Evolutionary conservation across 495 filamentous ascomycete species (phyloP).

Genomic region (Tuber aestivum): DNA sequence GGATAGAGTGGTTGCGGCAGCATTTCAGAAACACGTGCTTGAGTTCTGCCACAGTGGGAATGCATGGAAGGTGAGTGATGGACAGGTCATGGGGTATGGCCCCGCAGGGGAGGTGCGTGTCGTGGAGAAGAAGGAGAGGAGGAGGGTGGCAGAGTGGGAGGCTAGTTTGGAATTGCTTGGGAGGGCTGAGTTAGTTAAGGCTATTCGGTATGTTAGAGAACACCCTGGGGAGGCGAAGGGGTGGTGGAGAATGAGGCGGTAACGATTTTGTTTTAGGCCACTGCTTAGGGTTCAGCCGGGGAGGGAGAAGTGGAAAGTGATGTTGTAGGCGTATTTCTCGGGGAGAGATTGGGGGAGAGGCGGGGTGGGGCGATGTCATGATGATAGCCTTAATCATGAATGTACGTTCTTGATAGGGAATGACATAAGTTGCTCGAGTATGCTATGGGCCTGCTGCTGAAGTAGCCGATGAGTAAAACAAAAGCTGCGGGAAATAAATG

Average conservation of each 20-base stretch:
- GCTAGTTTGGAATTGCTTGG: neutral
- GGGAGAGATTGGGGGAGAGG: neutral
- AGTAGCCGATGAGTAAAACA: neutral
- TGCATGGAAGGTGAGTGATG: neutral
- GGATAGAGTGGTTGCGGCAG: neutral
- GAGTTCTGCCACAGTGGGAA: neutral
- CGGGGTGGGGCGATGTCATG: neutral
- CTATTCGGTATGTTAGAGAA: neutral
- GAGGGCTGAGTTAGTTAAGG: neutral
- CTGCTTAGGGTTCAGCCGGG: neutral
- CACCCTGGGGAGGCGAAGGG: neutral
- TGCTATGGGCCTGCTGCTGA: neutral
- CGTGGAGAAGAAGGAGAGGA: constrained; percentile 1
- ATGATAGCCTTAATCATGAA: neutral
- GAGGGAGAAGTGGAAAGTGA: neutral
- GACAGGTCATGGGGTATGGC: neutral
- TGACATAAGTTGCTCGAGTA: too few species aligned
- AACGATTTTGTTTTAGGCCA: neutral
- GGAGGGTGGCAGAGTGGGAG: neutral
- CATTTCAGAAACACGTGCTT: constrained; percentile 4
- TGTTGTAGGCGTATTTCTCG: neutral
- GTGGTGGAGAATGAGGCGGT: neutral
- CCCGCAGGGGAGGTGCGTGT: neutral
- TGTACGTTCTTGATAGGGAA: neutral
- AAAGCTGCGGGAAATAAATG: neutral